Evolutionary conservation across 805 yeast species (phyloP).

Genomic region (Metschnikowia continentalis): DNA sequence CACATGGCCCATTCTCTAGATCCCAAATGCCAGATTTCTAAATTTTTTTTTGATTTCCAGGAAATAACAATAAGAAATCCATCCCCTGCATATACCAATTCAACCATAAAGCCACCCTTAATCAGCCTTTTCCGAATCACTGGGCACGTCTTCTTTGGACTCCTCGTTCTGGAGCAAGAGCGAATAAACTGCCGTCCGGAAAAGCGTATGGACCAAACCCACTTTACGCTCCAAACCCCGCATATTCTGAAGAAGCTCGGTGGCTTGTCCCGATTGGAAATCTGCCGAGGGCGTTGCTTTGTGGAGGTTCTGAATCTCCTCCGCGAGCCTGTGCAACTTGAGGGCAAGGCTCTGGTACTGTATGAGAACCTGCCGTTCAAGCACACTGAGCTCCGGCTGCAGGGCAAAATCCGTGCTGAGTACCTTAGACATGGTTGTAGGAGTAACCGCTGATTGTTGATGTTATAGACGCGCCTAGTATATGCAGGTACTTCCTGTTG

Average conservation of each 20-base stretch:
- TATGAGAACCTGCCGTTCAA: constrained; percentile 32
- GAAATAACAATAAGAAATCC: neutral
- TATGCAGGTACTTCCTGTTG: neutral
- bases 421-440: constrained; percentile 3
- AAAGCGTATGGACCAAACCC: constrained; percentile 59
- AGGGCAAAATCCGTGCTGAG: constrained; percentile 11
- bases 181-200: constrained; percentile 69
- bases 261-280: constrained; percentile 20
- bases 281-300: constrained; percentile 1
- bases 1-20: too few relatives aligned
- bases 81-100: too few relatives aligned
- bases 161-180: constrained; percentile 44
- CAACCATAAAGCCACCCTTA: too few relatives aligned
- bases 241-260: constrained; percentile 42
- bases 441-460: neutral
- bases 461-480: constrained; percentile 2
- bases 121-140: neutral
- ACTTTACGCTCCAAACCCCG: constrained; percentile 60
- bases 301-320: constrained; percentile 29
- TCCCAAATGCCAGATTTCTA: too few relatives aligned
- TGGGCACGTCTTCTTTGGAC: neutral
- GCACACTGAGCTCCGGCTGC: constrained; percentile 18
- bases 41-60: neutral
- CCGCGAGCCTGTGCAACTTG: constrained; percentile 28
- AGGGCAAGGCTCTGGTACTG: constrained; percentile 37